Percentiles rank a stretch among this genome's conserved stretches.
These are phyloP conservation scores for Porphyrellus sp. DNA, from an alignment of 1,284 basidiomycete genomes.

Conservation along the genomic window DNA sequence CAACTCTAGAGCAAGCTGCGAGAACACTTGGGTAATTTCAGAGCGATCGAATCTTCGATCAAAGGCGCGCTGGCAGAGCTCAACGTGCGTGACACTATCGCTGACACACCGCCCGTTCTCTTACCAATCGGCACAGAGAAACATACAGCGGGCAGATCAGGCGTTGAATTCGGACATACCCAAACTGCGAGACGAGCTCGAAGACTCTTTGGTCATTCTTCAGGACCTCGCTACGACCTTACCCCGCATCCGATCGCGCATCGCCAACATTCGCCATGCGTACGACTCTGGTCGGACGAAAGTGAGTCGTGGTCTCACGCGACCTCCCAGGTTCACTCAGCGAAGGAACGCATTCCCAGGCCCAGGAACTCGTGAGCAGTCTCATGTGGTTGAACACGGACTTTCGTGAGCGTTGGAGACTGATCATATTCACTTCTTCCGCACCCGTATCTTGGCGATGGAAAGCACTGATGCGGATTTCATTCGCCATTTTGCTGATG, in stretches of 20 bases:
- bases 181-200: constrained; percentile 53
- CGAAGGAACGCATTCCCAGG: constrained; percentile 39
- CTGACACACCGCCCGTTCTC: neutral
- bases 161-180: constrained; percentile 58
- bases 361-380: constrained; percentile 54
- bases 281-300: constrained; percentile 70
- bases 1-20: constrained; percentile 52
- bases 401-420: constrained; percentile 66
- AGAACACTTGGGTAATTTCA: constrained; percentile 66
- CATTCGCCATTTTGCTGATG: constrained; percentile 55
- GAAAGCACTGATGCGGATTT: constrained; percentile 57
- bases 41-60: constrained; percentile 63
- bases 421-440: constrained; percentile 64
- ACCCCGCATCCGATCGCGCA: constrained; percentile 57
- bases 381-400: constrained; percentile 72
- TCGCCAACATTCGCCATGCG: constrained; percentile 53
- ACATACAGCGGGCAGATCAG: constrained; percentile 52
- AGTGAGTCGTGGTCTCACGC: constrained; percentile 34
- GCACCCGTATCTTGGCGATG: constrained; percentile 66
- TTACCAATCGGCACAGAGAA: constrained; percentile 42
- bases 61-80: constrained; percentile 57
- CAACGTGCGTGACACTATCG: constrained; percentile 42
- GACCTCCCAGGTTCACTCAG: neutral
- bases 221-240: constrained; percentile 50
- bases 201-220: constrained; percentile 53